Percentiles rank a stretch among this genome's conserved stretches.
Conservation (phyloP, 306 rosid genomes). For the Inga leiocalycina region DNA sequence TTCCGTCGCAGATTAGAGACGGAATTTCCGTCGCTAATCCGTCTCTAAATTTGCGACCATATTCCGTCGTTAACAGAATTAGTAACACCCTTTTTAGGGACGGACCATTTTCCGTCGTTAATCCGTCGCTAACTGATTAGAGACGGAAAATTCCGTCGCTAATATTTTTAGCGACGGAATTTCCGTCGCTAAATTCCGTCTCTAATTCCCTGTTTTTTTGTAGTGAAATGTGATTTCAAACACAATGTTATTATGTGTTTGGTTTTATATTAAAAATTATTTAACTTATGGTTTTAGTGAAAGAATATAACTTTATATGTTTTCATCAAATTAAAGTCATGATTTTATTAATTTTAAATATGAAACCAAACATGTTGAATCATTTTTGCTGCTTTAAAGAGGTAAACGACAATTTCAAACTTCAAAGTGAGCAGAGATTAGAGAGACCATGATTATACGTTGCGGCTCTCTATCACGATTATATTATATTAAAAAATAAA, state of each 20-base stretch:
- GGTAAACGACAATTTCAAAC: not conserved
- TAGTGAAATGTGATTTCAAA: not conserved
- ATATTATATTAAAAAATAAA: not conserved
- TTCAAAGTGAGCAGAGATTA: not conserved
- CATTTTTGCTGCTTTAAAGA: not conserved
- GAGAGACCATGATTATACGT: slow-evolving; percentile 39
- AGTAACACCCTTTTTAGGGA: no score
- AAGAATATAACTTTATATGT: not conserved
- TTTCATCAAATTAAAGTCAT: not conserved
- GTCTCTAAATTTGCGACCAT: no score
- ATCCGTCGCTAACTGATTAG: no score
- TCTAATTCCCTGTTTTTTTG: no score
- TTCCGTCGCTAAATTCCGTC: no score
- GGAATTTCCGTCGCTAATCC: no score
- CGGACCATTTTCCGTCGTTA: no score
- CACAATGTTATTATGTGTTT: not conserved
- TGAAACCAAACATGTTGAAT: not conserved
- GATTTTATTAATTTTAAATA: not conserved
- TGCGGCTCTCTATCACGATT: not conserved
- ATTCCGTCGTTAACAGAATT: no score
- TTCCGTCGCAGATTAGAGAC: no score
- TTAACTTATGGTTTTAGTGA: not conserved
- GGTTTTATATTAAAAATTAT: not conserved
- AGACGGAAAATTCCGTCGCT: no score
- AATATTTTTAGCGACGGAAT: no score